Evolutionary conservation across 495 filamentous ascomycete genomes (phyloP), one percentile per base, ranked within the genome.

Genomic region (Penicillium antarcticum): DNA sequence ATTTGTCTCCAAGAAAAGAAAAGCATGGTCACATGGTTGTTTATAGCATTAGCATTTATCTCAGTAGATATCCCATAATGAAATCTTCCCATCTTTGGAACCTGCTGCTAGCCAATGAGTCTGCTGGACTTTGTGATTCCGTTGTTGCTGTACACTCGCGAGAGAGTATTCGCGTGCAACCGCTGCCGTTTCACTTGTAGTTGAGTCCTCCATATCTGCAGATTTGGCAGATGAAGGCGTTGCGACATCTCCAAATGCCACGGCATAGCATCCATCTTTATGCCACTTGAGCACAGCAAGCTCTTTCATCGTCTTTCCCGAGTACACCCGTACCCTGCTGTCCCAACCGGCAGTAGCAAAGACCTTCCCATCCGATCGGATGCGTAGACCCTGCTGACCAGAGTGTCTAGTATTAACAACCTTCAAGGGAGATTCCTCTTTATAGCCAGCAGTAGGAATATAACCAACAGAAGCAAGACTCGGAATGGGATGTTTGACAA

Each of bases 301-400:
- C 69, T 97, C 92, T 58, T 85, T 87, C 79, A 97, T 80, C 0
- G 84, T 87, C 61, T 87, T 89, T 11, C 79, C 65, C 1, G 86
- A 87, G 64, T 97, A 98, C 7, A 97, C 85, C 14, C 94, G 71
- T 0, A 89, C 71, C 36, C 82, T 80, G 0, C 83, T 78, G 67
- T 98, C 94, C 94, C 94, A 98, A 10, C 94, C 94, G 7, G 90
- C 94, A 0, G 94, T 97, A 11, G 87, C 89, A 60, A 96, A 90
- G 6, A 97, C 74, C 62, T 80, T 86, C 5, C 82, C 87, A 66
- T 98, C 94, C 5, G 79, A 82, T 7, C 94, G 82, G n/a, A 97
- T 77, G 7, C 68, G 66, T 11, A 97, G 67, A 8, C 81, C 79
- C 66, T 98, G 94, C 63, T 97, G 94, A 5, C 94, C 94, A 0